Conservation (phyloP, 768 basidiomycete genomes). For the Leccinum imitatum region DNA sequence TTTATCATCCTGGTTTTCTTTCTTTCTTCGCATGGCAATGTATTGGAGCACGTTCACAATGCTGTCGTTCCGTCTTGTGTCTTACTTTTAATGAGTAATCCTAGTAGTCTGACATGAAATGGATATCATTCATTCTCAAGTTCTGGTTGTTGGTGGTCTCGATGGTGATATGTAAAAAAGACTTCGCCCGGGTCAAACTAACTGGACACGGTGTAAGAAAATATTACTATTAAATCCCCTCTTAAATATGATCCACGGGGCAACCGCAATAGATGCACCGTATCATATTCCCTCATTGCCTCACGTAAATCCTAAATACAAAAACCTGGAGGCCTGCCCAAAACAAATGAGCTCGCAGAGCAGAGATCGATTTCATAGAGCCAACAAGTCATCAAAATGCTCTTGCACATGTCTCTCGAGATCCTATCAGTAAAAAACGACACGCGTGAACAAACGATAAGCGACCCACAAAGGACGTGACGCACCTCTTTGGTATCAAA, state of each 20-base stretch:
- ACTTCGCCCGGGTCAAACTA: no score
- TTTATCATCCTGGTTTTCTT: constrained; percentile 14
- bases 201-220: neutral
- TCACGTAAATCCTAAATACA: no score
- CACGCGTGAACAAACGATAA: neutral
- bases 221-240: neutral
- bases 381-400: constrained; percentile 17
- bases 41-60: constrained; percentile 17
- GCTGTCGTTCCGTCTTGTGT: constrained; percentile 6
- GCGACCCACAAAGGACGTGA: neutral
- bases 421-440: constrained; percentile 14
- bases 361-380: neutral
- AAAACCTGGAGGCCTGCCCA: no score
- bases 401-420: constrained; percentile 26
- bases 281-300: neutral
- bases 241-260: neutral
- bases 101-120: no score
- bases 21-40: constrained; percentile 12
- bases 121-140: no score
- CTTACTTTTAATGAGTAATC: constrained; percentile 8
- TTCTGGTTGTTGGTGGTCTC: no score
- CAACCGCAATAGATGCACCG: neutral
- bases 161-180: no score
- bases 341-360: neutral
- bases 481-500: constrained; percentile 34